Evolutionary conservation across 1,139 yeast species (phyloP), one percentile per base, ranked within the genome.

Genomic region (Diutina neorugosa): DNA sequence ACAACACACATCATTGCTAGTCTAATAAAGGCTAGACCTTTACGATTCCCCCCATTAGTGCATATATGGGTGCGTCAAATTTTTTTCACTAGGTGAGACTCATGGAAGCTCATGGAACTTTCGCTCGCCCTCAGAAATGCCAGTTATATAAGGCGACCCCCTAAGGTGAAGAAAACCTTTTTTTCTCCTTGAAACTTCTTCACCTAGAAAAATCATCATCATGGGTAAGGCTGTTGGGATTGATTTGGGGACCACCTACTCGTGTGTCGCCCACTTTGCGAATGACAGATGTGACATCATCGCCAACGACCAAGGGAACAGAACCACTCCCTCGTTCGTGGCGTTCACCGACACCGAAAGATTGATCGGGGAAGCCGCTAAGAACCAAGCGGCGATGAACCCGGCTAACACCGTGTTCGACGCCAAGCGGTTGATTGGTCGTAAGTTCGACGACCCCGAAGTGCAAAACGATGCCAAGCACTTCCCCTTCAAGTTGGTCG

Each of bases 211-310:
- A 6, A 27, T 18, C 16, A 44, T n/a, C n/a, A n/a, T n/a, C n/a
- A 34, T 52, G 54, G 44, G 55, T 23, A 48, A 54, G 44, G 60
- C 52, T 70, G 80, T 84, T 63, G 91, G 91, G 71, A 84, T 84
- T 72, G 91, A 84, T 76, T 83, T 84, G 77, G 91, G 91, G 73
- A 84, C 91, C 57, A 84, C 91, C 55, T 84, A 84, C 74, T 84
- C 91, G 54, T 84, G 91, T 81, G 91, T 84, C 62, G 91, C 58
- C 53, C 60, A 57, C 44, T 57, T 58, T 59, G 57, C 58, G 56
- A 83, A 83, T 62, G 89, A 84, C 63, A 74, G 84, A 63, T 87
- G 82, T 57, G 88, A 82, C 69, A 82, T 82, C 65, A 81, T 51
- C 16, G 52, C 52, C 44, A 51, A 51, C 34, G 52, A 51, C 50